These are phyloP conservation scores for Lachnellula hyalina DNA, from an alignment of 2,329 filamentous ascomycete species.

Conservation along the genomic window DNA sequence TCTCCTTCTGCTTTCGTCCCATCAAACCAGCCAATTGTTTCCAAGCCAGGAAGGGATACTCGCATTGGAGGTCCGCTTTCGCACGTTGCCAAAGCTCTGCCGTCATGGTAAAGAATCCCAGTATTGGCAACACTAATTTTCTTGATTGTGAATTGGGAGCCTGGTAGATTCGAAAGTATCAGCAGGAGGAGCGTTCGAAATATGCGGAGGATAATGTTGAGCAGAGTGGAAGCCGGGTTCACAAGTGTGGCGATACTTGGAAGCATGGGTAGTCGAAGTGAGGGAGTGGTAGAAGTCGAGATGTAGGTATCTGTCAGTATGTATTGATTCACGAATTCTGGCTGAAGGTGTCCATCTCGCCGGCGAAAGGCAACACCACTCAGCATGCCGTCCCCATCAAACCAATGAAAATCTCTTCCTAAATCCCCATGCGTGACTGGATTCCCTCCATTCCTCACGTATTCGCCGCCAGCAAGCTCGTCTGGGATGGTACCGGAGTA, in stretches of 20 bases:
- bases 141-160: slow-evolving; percentile 52
- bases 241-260: slow-evolving; percentile 64
- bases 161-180: slow-evolving; percentile 51
- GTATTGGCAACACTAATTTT: slow-evolving; percentile 70
- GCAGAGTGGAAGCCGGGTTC: slow-evolving; percentile 48
- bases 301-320: slow-evolving; percentile 62
- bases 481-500: slow-evolving; percentile 54
- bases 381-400: slow-evolving; percentile 72
- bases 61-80: slow-evolving; percentile 67
- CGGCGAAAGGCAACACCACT: slow-evolving; percentile 58
- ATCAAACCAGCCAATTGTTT: slow-evolving; percentile 68
- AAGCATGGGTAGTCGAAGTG: slow-evolving; percentile 51
- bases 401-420: slow-evolving; percentile 64
- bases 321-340: slow-evolving; percentile 65
- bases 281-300: slow-evolving; percentile 43
- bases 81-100: slow-evolving; percentile 62
- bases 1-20: slow-evolving; percentile 52
- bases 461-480: slow-evolving; percentile 65
- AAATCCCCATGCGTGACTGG: slow-evolving; percentile 57
- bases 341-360: slow-evolving; percentile 40
- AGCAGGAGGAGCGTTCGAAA: slow-evolving; percentile 53
- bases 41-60: slow-evolving; percentile 55
- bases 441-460: slow-evolving; percentile 68
- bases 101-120: slow-evolving; percentile 60
- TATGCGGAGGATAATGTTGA: slow-evolving; percentile 45